These are phyloP conservation scores for Eutrema salsugineum DNA, from an alignment of 441 rosid species.

Conservation along the genomic window DNA sequence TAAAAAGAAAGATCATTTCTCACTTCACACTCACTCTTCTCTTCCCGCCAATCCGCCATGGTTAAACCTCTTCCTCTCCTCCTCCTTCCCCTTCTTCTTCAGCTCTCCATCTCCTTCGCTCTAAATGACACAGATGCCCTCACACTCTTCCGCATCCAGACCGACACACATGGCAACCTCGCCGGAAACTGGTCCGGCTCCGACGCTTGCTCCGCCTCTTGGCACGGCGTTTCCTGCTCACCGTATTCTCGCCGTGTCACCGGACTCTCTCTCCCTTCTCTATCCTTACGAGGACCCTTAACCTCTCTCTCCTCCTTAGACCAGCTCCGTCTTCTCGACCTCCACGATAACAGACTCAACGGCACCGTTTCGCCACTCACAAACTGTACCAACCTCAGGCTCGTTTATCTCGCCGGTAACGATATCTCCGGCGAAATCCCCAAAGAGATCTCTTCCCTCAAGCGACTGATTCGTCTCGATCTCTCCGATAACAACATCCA, in stretches of 20 bases:
- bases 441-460: slow-evolving; percentile 49
- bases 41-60: slow-evolving; percentile 33
- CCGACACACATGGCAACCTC: slow-evolving; percentile 85
- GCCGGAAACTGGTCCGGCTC: slow-evolving; percentile 78
- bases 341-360: slow-evolving; percentile 83
- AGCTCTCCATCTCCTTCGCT: slow-evolving; percentile 18
- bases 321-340: slow-evolving; percentile 84
- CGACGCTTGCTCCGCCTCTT: slow-evolving; percentile 58
- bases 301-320: slow-evolving; percentile 60
- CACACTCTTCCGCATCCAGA: slow-evolving; percentile 77
- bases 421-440: slow-evolving; percentile 74
- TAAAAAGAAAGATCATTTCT: not conserved
- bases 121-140: slow-evolving; percentile 73
- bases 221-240: slow-evolving; percentile 86
- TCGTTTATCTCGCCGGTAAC: slow-evolving; percentile 68
- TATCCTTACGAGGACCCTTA: slow-evolving; percentile 76
- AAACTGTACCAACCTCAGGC: slow-evolving; percentile 66
- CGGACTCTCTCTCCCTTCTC: slow-evolving; percentile 61
- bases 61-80: slow-evolving; percentile 13
- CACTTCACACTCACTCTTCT: slow-evolving; percentile 28
- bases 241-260: slow-evolving; percentile 62
- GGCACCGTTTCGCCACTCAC: slow-evolving; percentile 62
- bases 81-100: slow-evolving; percentile 17
- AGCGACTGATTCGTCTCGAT: slow-evolving; percentile 61
- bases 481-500: slow-evolving; percentile 77